Evolutionary conservation across 768 basidiomycete species (phyloP), one percentile per base, ranked within the genome.

Genomic region (Pulveroboletus sp.): DNA sequence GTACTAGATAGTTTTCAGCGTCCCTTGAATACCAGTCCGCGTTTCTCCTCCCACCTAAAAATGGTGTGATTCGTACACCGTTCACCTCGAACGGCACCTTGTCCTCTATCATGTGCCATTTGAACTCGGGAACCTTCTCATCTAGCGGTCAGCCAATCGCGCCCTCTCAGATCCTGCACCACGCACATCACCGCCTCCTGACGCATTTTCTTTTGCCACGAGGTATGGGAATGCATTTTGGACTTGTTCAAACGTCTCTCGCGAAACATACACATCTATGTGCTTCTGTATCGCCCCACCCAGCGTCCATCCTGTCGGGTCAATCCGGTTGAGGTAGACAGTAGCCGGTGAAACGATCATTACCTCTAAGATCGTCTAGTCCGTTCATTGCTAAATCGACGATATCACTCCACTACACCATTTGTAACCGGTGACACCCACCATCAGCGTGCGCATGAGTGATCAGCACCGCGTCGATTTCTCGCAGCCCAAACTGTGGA

Each of bases 381-480:
- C 93, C 93, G 60, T 92, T 91, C 73, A 92, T 89, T 6, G 93
- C 92, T 76, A 35, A n/a, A 50, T 44, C 27, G 49, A 39, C 37
- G 9, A 32, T 19, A 32, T 35, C 45, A 19, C n/a, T 23, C 26
- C 26, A 12, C 36, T 12, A 27, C 29, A 36, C n/a, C 22, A 3
- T 27, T 32, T 14, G 27, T 49, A 40, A 43, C 17, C n/a, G 34
- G 13, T 9, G 11, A 46, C 27, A 53, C 61, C 13, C 43, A 78
- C 80, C 88, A 68, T 91, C 89, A 31, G 89, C 87, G 69, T 94
- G 93, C 8, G 89, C 83, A 68, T 94, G 92, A 0, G 91, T 93
- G 35, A 95, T 80, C 14, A 96, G 71, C 10, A 95, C 75, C 35
- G 80, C 83, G 57, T 88, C 83, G 46, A 87, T 84, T 53, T 74